Percentiles rank a stretch among this genome's conserved stretches.
Evolutionary conservation across 2,329 filamentous ascomycete genomes (phyloP).

Genomic region (Epicoccum sorghinum): DNA sequence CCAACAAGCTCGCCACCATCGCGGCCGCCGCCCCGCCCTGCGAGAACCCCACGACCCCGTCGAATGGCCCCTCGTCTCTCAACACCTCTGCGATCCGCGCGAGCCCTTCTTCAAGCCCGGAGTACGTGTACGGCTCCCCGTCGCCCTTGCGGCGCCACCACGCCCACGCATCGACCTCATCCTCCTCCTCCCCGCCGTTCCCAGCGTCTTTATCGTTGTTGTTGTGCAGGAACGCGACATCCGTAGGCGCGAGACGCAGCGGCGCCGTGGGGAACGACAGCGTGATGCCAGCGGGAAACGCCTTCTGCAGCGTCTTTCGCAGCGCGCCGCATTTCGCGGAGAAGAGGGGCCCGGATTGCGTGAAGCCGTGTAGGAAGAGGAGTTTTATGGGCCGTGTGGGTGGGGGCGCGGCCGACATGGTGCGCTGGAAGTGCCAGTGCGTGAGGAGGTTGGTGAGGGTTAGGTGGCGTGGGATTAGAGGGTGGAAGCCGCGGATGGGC

Average conservation of each 20-base stretch:
- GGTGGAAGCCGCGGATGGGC: background rate
- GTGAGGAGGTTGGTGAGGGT: slow-evolving; percentile 22
- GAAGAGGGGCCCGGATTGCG: slow-evolving; percentile 86
- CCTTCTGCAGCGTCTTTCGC: slow-evolving; percentile 78
- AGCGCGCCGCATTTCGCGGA: slow-evolving; percentile 86
- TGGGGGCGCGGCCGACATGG: slow-evolving; percentile 39
- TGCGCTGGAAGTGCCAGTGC: slow-evolving; percentile 27
- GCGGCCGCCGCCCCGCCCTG: slow-evolving; percentile 64
- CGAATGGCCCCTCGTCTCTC: slow-evolving; percentile 42
- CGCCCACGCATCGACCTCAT: slow-evolving; percentile 72
- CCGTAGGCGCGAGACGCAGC: slow-evolving; percentile 50
- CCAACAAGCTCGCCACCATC: slow-evolving; percentile 75
- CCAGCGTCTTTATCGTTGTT: slow-evolving; percentile 31
- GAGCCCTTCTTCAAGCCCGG: slow-evolving; percentile 73
- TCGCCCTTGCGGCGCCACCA: slow-evolving; percentile 77
- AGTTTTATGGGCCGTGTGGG: slow-evolving; percentile 50
- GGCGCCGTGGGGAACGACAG: slow-evolving; percentile 57
- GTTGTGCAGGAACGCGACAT: slow-evolving; percentile 59
- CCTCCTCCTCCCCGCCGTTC: slow-evolving; percentile 48
- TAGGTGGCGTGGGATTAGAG: slow-evolving; percentile 19
- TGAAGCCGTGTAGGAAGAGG: slow-evolving; percentile 72
- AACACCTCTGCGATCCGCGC: slow-evolving; percentile 59
- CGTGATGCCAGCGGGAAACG: slow-evolving; percentile 63
- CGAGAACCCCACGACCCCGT: slow-evolving; percentile 46
- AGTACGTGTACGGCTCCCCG: slow-evolving; percentile 63